These are phyloP conservation scores for Lyophyllum atratum DNA, from an alignment of 768 basidiomycete genomes.

Conservation along the genomic window DNA sequence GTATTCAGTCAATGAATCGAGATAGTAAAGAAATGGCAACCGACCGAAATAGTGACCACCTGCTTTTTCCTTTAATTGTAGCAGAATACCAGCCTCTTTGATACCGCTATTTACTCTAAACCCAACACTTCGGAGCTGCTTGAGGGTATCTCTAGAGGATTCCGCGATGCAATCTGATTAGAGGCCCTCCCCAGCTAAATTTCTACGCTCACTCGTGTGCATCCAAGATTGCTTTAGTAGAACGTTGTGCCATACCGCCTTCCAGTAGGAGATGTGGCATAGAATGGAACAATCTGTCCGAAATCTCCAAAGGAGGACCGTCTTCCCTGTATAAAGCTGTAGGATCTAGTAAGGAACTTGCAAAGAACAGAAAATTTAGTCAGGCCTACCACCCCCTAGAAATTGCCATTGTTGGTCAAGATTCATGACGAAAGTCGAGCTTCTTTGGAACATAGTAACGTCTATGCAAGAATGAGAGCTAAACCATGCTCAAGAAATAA, in stretches of 20 bases:
- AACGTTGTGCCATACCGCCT: constrained; percentile 20
- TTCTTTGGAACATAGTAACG: constrained; percentile 50
- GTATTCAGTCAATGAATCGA: too few relatives aligned
- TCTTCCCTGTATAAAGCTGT: constrained; percentile 43
- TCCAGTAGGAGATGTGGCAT: constrained; percentile 34
- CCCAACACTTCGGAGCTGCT: constrained; percentile 27
- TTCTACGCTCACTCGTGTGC: constrained; percentile 40
- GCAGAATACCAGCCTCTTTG: constrained; percentile 37
- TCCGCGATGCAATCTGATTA: too few relatives aligned
- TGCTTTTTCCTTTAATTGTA: constrained; percentile 31
- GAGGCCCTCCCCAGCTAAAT: too few relatives aligned
- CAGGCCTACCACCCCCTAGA: constrained; percentile 24
- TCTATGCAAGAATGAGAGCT: constrained; percentile 9
- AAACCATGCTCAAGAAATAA: too few relatives aligned
- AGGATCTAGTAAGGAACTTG: neutral
- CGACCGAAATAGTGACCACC: constrained; percentile 42
- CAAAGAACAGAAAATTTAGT: neutral
- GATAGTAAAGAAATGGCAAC: neutral
- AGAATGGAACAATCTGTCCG: constrained; percentile 48
- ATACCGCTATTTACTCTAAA: constrained; percentile 45
- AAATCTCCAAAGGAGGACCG: constrained; percentile 46
- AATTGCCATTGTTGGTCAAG: constrained; percentile 39
- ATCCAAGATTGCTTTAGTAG: constrained; percentile 25
- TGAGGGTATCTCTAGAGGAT: too few relatives aligned
- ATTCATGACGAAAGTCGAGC: constrained; percentile 48